Evolutionary conservation across 495 filamentous ascomycete genomes (phyloP).

Genomic region (Aspergillus kassunensis): DNA sequence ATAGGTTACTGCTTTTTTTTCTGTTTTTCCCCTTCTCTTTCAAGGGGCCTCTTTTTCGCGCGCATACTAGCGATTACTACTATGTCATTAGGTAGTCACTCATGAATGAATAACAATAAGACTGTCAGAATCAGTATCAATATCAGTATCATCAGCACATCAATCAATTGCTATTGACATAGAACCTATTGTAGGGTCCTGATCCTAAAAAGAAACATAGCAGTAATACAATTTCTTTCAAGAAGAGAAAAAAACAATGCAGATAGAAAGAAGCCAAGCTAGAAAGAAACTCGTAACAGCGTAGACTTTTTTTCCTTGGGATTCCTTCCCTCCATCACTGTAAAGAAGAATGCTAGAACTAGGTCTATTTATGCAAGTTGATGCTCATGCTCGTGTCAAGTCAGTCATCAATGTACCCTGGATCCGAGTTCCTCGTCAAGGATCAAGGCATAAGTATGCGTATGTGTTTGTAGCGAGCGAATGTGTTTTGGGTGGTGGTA

Average conservation of each 20-base stretch:
- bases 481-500: background rate
- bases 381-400: background rate
- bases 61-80: background rate
- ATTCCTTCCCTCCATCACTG: background rate
- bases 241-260: background rate
- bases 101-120: slow-evolving; percentile 17
- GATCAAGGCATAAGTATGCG: too few species aligned
- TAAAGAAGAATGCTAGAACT: too few species aligned
- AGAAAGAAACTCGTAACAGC: background rate
- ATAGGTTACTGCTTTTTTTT: background rate
- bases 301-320: background rate
- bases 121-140: background rate
- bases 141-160: too few species aligned
- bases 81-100: slow-evolving; percentile 15
- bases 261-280: background rate
- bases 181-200: too few species aligned
- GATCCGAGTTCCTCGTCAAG: too few species aligned
- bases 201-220: background rate
- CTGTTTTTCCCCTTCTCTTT: too few species aligned
- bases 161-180: too few species aligned
- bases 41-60: too few species aligned
- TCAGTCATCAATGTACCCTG: too few species aligned
- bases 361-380: background rate
- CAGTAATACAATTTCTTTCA: background rate
- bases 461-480: background rate